Conservation (phyloP, 2,329 filamentous ascomycete species). For the Xylaria sp. region DNA sequence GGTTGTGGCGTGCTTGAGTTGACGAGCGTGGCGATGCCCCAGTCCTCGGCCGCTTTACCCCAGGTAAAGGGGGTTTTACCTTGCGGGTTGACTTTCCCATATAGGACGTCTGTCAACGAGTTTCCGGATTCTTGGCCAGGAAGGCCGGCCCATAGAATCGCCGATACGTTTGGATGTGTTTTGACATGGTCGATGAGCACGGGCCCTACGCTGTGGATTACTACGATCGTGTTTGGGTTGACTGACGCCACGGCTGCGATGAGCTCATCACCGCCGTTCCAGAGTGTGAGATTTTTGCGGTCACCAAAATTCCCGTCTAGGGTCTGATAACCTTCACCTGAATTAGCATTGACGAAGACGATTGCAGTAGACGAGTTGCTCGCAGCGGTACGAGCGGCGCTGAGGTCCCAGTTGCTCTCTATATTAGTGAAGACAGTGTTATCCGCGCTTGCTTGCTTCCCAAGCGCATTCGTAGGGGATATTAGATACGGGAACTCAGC, state of each 20-base stretch:
- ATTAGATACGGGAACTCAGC: constrained; percentile 79
- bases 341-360: constrained; percentile 85
- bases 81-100: constrained; percentile 78
- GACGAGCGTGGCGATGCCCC: constrained; percentile 71
- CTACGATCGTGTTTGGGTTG: constrained; percentile 88
- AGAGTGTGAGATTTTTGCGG: constrained; percentile 89
- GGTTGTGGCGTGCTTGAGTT: constrained; percentile 72
- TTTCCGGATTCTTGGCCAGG: constrained; percentile 87
- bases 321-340: constrained; percentile 85
- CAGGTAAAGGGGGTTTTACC: constrained; percentile 70
- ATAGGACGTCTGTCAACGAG: constrained; percentile 79
- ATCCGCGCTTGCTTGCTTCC: constrained; percentile 67
- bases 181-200: constrained; percentile 79
- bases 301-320: constrained; percentile 87
- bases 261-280: constrained; percentile 81
- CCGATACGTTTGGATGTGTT: constrained; percentile 78
- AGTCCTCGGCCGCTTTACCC: constrained; percentile 72
- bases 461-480: constrained; percentile 76
- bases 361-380: constrained; percentile 53
- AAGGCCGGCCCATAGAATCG: constrained; percentile 81
- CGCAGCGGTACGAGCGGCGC: constrained; percentile 39
- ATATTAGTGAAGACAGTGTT: constrained; percentile 68
- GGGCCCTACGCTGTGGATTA: constrained; percentile 86
- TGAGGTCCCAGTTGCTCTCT: constrained; percentile 52
- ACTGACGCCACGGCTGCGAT: constrained; percentile 79